These are phyloP conservation scores for Aspergillus pseudotamarii DNA, from an alignment of 2,329 filamentous ascomycete species.

Conservation along the genomic window DNA sequence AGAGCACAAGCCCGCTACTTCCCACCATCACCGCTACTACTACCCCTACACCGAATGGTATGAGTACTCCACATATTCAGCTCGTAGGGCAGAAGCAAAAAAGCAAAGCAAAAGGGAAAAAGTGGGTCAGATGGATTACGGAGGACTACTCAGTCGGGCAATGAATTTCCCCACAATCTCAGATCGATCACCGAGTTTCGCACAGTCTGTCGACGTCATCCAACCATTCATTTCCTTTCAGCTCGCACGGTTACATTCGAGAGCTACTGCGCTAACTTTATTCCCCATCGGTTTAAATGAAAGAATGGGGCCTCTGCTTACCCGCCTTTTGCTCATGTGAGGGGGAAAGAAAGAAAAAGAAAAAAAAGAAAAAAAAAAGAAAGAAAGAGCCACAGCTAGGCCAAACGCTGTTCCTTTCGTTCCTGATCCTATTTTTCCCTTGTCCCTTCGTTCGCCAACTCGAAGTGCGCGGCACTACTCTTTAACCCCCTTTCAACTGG, in stretches of 20 bases:
- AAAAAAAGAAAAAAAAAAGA: neutral
- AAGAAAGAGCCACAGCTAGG: neutral
- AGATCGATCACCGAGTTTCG: neutral
- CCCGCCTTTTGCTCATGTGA: conserved; percentile 1
- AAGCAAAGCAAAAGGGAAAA: neutral
- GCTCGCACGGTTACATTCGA: neutral
- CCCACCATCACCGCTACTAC: too few species aligned
- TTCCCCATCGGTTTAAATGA: neutral
- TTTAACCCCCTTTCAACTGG: neutral
- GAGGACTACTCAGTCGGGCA: neutral
- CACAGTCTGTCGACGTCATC: neutral
- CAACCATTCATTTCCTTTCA: neutral
- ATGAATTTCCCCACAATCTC: neutral
- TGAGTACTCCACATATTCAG: neutral
- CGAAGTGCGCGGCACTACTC: neutral
- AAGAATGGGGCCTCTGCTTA: conserved; percentile 3
- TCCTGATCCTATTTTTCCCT: neutral
- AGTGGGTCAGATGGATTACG: neutral
- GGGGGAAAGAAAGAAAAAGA: neutral
- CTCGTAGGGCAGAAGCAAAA: neutral
- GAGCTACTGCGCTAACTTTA: conserved; percentile 1
- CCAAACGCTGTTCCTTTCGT: neutral
- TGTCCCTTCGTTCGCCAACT: neutral
- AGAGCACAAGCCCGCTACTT: too few species aligned
- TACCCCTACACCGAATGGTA: neutral